Conservation (phyloP, 208 protist species). For the Trypanosoma cruzi region DNA sequence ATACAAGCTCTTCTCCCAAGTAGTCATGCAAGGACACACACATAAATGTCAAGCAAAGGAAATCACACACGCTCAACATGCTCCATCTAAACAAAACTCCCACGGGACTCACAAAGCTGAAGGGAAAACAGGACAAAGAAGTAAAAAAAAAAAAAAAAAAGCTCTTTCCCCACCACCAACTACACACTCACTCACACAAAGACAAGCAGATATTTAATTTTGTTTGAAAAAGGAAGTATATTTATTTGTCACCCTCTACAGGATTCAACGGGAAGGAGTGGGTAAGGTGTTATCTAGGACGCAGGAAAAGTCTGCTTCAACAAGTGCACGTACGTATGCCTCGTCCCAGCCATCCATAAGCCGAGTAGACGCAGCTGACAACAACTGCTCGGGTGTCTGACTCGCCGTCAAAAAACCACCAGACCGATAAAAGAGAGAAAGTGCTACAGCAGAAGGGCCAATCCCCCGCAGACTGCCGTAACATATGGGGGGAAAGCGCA, state of each 20-base stretch:
- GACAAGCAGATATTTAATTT: no score
- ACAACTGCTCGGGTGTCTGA: background rate
- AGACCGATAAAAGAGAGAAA: conserved; percentile 18
- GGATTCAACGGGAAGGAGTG: background rate
- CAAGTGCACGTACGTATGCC: conserved; percentile 31
- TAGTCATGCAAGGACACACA: conserved; percentile 7
- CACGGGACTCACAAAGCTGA: no score
- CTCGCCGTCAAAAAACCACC: background rate
- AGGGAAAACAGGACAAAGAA: no score
- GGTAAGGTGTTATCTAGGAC: background rate
- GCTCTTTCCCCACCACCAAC: no score
- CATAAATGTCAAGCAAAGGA: conserved; percentile 12
- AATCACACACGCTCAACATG: background rate
- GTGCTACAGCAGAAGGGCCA: conserved; percentile 28
- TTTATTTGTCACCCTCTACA: background rate
- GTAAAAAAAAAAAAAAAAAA: no score
- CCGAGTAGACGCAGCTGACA: conserved; percentile 2
- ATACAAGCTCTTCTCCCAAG: background rate
- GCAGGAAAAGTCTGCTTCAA: conserved; percentile 45
- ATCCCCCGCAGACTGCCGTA: conserved; percentile 31
- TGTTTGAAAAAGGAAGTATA: no score
- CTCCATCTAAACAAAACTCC: no score
- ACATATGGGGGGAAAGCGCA: conserved; percentile 27
- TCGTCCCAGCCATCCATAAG: conserved; percentile 38
- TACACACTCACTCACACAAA: no score